These are phyloP conservation scores for Tuber aestivum DNA, from an alignment of 495 filamentous ascomycete genomes.

Conservation along the genomic window DNA sequence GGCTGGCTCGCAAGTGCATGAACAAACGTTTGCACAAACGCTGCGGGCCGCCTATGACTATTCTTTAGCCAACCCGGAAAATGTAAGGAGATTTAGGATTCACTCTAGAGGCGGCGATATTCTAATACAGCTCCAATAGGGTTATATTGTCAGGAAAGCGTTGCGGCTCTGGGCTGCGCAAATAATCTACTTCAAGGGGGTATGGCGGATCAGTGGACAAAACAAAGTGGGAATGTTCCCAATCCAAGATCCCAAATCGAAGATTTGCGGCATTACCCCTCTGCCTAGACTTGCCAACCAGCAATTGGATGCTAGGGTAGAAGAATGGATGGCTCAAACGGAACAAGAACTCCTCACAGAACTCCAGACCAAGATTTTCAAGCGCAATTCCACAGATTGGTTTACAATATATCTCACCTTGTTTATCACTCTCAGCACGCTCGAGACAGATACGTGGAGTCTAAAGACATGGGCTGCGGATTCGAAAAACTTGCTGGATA, in stretches of 20 bases:
- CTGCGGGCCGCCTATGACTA: constrained; percentile 24
- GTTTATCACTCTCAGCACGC: constrained; percentile 29
- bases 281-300: constrained; percentile 37
- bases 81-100: constrained; percentile 3
- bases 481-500: constrained; percentile 17
- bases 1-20: constrained; percentile 18
- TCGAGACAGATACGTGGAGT: constrained; percentile 40
- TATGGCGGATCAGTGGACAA: constrained; percentile 34
- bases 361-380: constrained; percentile 36
- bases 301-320: constrained; percentile 38
- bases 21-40: constrained; percentile 30
- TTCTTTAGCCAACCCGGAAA: constrained; percentile 25
- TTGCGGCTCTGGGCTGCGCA: constrained; percentile 41
- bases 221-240: constrained; percentile 31
- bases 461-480: constrained; percentile 35
- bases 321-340: constrained; percentile 29
- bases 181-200: constrained; percentile 38
- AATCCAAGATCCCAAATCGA: constrained; percentile 33
- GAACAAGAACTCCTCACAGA: constrained; percentile 38
- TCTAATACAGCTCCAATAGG: constrained; percentile 13
- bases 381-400: constrained; percentile 38
- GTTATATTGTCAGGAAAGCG: constrained; percentile 30
- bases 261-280: constrained; percentile 31
- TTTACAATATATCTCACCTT: constrained; percentile 41
- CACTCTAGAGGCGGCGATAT: background rate